Conservation (phyloP, 148 eudicot species). For the Rhododendron molle region DNA sequence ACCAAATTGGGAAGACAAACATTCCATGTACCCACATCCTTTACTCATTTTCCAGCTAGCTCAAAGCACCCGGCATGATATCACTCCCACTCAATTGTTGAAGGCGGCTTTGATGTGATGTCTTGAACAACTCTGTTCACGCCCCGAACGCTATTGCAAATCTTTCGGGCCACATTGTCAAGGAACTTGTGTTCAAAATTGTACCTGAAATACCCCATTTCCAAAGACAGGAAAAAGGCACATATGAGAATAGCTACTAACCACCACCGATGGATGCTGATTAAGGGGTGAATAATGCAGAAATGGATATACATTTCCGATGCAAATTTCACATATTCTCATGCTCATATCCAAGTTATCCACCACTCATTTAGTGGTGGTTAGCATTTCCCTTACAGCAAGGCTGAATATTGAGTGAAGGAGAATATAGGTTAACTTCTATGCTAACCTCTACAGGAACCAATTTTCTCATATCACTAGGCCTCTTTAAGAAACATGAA, state of each 20-base stretch:
- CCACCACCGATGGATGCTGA: background rate
- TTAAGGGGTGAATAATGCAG: background rate
- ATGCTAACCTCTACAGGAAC: background rate
- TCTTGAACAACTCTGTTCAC: slow-evolving; percentile 88
- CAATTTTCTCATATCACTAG: background rate
- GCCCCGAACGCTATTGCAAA: slow-evolving; percentile 78
- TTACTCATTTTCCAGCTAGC: background rate
- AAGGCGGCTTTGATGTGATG: slow-evolving; percentile 98
- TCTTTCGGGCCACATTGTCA: slow-evolving; percentile 66
- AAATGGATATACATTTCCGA: background rate
- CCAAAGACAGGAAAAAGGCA: background rate
- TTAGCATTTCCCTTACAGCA: background rate
- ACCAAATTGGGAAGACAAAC: background rate
- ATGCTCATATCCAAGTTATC: background rate
- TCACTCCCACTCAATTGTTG: slow-evolving; percentile 98
- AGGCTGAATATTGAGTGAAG: background rate
- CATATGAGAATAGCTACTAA: background rate
- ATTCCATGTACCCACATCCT: background rate
- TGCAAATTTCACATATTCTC: background rate
- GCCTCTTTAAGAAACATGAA: background rate
- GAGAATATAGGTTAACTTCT: background rate
- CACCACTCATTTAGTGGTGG: background rate
- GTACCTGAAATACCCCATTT: slow-evolving; percentile 54
- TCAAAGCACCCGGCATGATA: background rate
- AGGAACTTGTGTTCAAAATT: slow-evolving; percentile 79